A percentile compares a stretch with the other conserved stretches of the same genome.
Conservation (phyloP, 139 green algal genomes). For the Chlamydomonas urium region DNA sequence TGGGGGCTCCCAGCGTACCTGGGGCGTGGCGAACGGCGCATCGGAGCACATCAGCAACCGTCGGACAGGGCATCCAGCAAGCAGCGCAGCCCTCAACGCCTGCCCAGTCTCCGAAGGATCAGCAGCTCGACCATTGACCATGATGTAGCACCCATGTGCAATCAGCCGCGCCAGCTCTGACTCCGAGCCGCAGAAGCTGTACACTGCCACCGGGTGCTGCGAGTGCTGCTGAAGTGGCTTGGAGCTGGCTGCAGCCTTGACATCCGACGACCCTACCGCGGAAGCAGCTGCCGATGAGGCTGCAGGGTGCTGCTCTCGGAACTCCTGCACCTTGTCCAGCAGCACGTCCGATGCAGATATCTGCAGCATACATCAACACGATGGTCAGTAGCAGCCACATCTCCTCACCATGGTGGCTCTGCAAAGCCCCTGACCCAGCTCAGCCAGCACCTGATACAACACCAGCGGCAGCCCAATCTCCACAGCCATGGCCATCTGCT, state of each 20-base stretch:
- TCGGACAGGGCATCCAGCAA: neutral
- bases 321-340: neutral
- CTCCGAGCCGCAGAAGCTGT: slow-evolving; percentile 16
- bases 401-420: no score
- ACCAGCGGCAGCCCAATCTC: slow-evolving; percentile 29
- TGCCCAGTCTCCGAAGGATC: neutral
- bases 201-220: no score
- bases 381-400: no score
- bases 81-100: neutral
- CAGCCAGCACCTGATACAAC: slow-evolving; percentile 22
- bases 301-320: neutral
- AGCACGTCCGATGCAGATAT: neutral
- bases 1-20: no score
- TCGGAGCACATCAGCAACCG: slow-evolving; percentile 28
- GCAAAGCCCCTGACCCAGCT: no score
- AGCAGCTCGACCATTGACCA: slow-evolving; percentile 12
- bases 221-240: no score
- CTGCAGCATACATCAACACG: no score
- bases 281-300: no score
- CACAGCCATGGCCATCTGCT: slow-evolving; percentile 34
- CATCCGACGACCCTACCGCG: no score
- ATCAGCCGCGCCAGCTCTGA: slow-evolving; percentile 20
- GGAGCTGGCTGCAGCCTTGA: no score
- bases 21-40: slow-evolving; percentile 29
- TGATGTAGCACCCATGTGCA: slow-evolving; percentile 21